Evolutionary conservation across 495 filamentous ascomycete species (phyloP), one percentile per base, ranked within the genome.

Genomic region (Neurospora sublineolata): DNA sequence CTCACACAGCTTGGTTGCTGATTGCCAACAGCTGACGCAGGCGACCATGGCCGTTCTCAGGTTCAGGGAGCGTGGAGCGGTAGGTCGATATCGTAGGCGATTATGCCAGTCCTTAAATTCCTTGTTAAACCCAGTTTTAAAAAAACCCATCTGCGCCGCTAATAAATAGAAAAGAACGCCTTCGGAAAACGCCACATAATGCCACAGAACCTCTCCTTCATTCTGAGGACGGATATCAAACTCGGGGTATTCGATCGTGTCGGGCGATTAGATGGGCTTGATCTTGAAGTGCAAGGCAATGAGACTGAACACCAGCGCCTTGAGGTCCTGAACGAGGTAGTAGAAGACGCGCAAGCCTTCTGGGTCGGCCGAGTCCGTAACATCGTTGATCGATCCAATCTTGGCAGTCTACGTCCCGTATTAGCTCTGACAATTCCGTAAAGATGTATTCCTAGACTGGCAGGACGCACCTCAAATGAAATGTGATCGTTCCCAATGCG

Each of bases 271-370:
- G 74, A 94, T 93, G n/a, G 92, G 92, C 81, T 94, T 94, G 82
- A 94, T 93, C 89, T 98, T 99, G 86, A 98, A 99, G 82, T 99
- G 96, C 68, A 99, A 87, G 12, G 92, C 92, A 74, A 97, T 98
- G 38, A 99, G 84, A 38, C 94, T 97, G 82, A 99, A 99, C 3
- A 98, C 92, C 37, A 99, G 87, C 16, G 95, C 95, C 83, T 98
- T 98, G 67, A 99, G 84, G 77, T 99, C 96, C 79, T 98, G 96
- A 5, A 98, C 94, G 1, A 99, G 91, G 78, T 99, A 99, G 85
- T 99, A 98, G 81, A 99, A 99, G n/a, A 99, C 96, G 14, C 96
- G 88, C 16, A 99, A 87, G 39, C 96, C 96, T 80, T 99, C 96
- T 11, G 96, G 96, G 79, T 99, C 96, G 27, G 90, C 90, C 4